These are phyloP conservation scores for Hypomyces rosellus DNA, from an alignment of 2,329 filamentous ascomycete genomes.

Conservation along the genomic window DNA sequence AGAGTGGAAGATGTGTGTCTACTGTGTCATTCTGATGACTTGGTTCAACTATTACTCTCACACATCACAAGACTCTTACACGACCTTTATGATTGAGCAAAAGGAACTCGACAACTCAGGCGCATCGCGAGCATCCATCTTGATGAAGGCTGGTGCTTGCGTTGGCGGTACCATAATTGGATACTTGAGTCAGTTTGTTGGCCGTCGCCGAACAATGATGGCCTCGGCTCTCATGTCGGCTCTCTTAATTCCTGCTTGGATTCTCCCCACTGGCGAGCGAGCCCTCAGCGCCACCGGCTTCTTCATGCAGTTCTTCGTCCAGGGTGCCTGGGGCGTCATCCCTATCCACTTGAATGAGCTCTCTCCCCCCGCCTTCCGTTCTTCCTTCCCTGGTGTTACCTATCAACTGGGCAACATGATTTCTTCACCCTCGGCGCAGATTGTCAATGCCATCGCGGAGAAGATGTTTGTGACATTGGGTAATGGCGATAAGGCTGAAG, in stretches of 20 bases:
- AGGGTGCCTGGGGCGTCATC: slow-evolving; percentile 61
- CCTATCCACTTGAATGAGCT: slow-evolving; percentile 71
- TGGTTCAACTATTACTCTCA: slow-evolving; percentile 73
- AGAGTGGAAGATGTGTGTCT: slow-evolving; percentile 73
- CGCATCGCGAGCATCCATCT: slow-evolving; percentile 67
- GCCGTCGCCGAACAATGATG: slow-evolving; percentile 64
- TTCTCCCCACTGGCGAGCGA: slow-evolving; percentile 54
- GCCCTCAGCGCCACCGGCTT: slow-evolving; percentile 59
- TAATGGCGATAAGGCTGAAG: slow-evolving; percentile 54
- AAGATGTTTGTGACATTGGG: slow-evolving; percentile 47
- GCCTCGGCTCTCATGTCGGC: slow-evolving; percentile 53
- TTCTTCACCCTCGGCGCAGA: slow-evolving; percentile 65
- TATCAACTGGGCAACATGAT: slow-evolving; percentile 75
- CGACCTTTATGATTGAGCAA: slow-evolving; percentile 69
- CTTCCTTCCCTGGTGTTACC: slow-evolving; percentile 62
- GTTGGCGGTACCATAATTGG: slow-evolving; percentile 68
- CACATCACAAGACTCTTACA: slow-evolving; percentile 75
- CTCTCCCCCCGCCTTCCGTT: slow-evolving; percentile 63
- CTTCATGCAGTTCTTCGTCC: slow-evolving; percentile 63
- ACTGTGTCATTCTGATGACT: slow-evolving; percentile 73
- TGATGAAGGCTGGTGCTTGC: slow-evolving; percentile 74
- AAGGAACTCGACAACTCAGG: slow-evolving; percentile 60
- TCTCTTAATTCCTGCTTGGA: slow-evolving; percentile 62
- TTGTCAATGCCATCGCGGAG: slow-evolving; percentile 69
- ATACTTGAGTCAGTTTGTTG: slow-evolving; percentile 68